Base-by-base conservation (phyloP, 331 rosid genomes). In the Acacia pycnantha region DNA sequence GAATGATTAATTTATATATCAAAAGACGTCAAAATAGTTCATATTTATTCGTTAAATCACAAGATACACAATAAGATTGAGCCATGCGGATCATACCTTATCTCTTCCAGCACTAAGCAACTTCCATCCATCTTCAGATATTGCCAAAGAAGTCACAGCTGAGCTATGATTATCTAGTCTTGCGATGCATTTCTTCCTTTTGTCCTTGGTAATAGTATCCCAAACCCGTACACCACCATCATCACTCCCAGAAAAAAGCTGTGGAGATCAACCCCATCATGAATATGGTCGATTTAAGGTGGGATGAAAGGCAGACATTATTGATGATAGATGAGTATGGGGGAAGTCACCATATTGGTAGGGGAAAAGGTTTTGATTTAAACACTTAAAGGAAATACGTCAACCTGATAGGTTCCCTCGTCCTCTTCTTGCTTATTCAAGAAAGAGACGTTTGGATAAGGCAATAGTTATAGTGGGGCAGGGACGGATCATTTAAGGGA, bases 231-330 rank as follows among this genome's bases (percentile, higher is more conserved):
- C 92, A 78, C 99, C 91, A 77, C 94, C 97, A 31, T 95, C 99
- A 79, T 92, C 97, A 82, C 99, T 91, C 73, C 94, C 98, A 24
- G 99, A 95, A 88, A 95, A 95, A 89, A 95, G 97, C 98, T 95
- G 85, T 21, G 22, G 67, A 53, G 77, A 64, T 70, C 84, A 84
- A 66, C 70, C 22, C 66, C 79, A 76, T 68, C 78, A 74, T 37
- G 35, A 70, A 43, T 40, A 70, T 22, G 29, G 79, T 80, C 53
- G 82, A 58, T 78, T 48, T 27, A 80, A 69, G 37, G 76, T 67
- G 65, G 3, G 50, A 74, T 48, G 16, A 68, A 79, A 59, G 65
- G 50, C 11, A 64, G 24, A 24, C 46, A 77, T 21, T 1, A 27
- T 82, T 82, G 29, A 69, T n/a, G 62, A 11, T 69, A 79, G 70